Base-by-base conservation (phyloP, 176 grass and related monocot genomes). In the Urochloa ruziziensis region DNA sequence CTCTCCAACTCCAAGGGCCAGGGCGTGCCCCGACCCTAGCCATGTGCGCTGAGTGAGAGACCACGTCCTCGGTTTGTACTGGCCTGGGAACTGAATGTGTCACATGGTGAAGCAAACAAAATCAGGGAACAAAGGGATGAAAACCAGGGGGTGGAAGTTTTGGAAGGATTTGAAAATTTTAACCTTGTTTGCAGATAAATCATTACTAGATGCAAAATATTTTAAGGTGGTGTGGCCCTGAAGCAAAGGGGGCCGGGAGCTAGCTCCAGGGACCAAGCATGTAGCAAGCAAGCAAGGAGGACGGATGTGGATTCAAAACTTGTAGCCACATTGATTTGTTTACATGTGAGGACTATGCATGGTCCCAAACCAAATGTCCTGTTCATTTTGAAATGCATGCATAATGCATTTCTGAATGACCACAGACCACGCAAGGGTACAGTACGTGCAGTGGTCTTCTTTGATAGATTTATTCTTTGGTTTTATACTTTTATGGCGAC, bases 31-130 rank as follows among this genome's bases (percentile, higher is more conserved):
- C 36, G 69, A 4, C 9, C 15, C 36, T 14, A 68, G 17, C n/a
- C 70, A 74, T 74, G 71, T 74, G 71, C 71, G 48, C 47, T n/a
- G 71, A 74, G 47, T 35, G 69, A 16, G 71, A 74, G 48, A 74
- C 72, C 72, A 74, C 30, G 72, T 34, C 47, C 48, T 74, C 30
- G 48, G 29, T 74, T 74, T 54, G 71, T 53, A 54, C 48, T 33
- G 48, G 28, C 28, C 48, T 74, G 47, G 71, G 71, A 54, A 54
- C 48, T 74, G 48, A 74, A 74, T 74, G 71, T 10, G 32, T 35
- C 71, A 74, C 71, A 74, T 74, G 70, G 71, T 14, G 48, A 35
- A 53, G 30, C 70, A 33, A 74, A 35, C 29, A 74, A 53, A 53
- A 2, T 10, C 33, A 6, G 70, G 28, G 13, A 25, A 32, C 47